These are phyloP conservation scores for Naganishia cerealis DNA, from an alignment of 1,284 basidiomycete genomes.

Conservation along the genomic window DNA sequence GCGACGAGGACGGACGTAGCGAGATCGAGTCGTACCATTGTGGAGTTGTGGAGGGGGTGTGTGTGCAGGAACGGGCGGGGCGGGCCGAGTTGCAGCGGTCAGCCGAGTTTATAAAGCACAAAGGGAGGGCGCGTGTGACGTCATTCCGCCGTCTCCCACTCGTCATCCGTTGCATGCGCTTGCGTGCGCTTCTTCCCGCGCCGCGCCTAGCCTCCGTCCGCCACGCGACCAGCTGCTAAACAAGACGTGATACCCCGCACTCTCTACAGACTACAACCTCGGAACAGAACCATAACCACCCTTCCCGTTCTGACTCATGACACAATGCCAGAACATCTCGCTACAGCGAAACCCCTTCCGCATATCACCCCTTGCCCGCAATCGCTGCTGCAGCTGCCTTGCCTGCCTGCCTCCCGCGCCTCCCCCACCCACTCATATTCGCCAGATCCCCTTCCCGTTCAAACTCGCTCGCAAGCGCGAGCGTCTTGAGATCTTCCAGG, in stretches of 20 bases:
- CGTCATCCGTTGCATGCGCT: too few species aligned
- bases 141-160: too few species aligned
- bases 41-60: neutral
- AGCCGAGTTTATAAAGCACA: too few species aligned
- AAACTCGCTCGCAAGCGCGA: conserved; percentile 52
- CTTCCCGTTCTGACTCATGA: neutral
- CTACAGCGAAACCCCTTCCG: neutral
- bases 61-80: neutral
- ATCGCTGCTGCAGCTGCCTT: conserved; percentile 25
- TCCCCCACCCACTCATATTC: conserved; percentile 52
- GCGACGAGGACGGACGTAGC: conserved; percentile 35
- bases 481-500: conserved; percentile 46
- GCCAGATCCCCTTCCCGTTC: conserved; percentile 50
- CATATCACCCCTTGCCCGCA: neutral
- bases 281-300: neutral
- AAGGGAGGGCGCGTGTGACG: too few species aligned
- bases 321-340: neutral
- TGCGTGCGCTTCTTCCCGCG: too few species aligned
- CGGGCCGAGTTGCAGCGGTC: neutral
- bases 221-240: neutral
- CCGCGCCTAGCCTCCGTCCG: neutral
- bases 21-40: conserved; percentile 35
- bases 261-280: neutral
- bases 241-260: neutral
- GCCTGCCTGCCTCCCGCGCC: conserved; percentile 39